Conservation (phyloP, 2,329 filamentous ascomycete genomes). For the Gnomoniopsis smithogilvyi region DNA sequence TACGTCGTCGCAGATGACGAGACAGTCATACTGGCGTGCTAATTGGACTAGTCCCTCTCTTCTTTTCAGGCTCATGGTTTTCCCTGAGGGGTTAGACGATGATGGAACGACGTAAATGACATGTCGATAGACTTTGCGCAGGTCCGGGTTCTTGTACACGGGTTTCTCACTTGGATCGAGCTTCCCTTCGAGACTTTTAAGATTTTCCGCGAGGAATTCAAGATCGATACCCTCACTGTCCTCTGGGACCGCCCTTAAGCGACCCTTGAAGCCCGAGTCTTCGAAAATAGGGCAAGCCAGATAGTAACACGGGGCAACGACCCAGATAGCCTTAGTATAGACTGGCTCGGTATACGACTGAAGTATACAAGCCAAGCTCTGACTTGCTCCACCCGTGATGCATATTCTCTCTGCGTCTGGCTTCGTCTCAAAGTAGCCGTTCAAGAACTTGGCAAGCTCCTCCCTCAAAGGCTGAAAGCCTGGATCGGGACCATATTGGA, state of each 20-base stretch:
- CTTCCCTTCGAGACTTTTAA: constrained; percentile 33
- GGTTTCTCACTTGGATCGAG: constrained; percentile 14
- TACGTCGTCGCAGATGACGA: constrained; percentile 88
- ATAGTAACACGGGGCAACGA: constrained; percentile 79
- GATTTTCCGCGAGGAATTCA: constrained; percentile 48
- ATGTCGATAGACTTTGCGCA: constrained; percentile 79
- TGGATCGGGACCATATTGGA: constrained; percentile 64
- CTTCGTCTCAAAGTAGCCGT: constrained; percentile 50
- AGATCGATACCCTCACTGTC: constrained; percentile 76
- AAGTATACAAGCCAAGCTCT: constrained; percentile 74
- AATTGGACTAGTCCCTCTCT: constrained; percentile 69
- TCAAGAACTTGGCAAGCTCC: constrained; percentile 69
- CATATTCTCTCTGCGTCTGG: constrained; percentile 61
- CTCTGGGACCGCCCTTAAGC: constrained; percentile 69
- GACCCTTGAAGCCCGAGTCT: constrained; percentile 69
- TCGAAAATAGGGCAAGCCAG: constrained; percentile 83
- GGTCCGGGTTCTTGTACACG: constrained; percentile 46
- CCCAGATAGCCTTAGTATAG: constrained; percentile 74
- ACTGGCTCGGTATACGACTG: constrained; percentile 77
- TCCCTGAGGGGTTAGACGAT: constrained; percentile 83
- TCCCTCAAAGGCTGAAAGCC: constrained; percentile 70
- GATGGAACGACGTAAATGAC: constrained; percentile 87
- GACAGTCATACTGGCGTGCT: constrained; percentile 73
- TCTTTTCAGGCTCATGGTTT: constrained; percentile 70
- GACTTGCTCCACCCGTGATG: constrained; percentile 81